Conservation (phyloP, 2,329 filamentous ascomycete genomes). For the Ceratocystis cacaofunesta region DNA sequence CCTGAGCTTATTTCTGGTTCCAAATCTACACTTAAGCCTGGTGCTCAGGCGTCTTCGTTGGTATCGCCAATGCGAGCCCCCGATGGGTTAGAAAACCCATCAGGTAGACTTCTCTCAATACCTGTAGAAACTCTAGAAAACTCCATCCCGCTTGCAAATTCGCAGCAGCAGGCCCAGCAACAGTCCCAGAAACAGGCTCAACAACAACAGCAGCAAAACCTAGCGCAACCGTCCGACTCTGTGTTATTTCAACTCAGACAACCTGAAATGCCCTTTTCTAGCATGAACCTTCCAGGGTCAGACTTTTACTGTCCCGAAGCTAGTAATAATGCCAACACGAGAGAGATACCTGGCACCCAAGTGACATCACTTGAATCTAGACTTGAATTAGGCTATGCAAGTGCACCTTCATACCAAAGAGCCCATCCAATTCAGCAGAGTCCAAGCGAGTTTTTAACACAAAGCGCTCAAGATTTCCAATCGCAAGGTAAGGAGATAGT, state of each 20-base stretch:
- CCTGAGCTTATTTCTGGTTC: neutral
- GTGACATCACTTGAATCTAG: neutral
- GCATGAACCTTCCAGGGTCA: neutral
- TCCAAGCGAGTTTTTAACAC: neutral
- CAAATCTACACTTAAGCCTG: neutral
- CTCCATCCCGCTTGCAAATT: neutral
- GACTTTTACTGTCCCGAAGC: neutral
- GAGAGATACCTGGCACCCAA: neutral
- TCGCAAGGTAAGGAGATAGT: neutral
- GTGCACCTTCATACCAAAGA: neutral
- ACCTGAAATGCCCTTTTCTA: neutral
- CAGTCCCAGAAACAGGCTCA: neutral
- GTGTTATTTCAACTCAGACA: neutral
- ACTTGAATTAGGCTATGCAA: neutral
- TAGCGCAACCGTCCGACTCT: neutral
- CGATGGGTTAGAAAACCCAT: neutral
- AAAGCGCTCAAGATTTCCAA: neutral
- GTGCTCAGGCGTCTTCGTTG: neutral
- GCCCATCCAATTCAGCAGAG: neutral
- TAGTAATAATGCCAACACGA: neutral
- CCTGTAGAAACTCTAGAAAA: neutral
- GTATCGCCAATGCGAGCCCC: neutral
- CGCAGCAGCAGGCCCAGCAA: too few species aligned
- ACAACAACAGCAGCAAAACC: neutral
- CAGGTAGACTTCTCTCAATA: neutral